Conservation (phyloP, 2,329 filamentous ascomycete species). For the Epicoccum sorghinum region DNA sequence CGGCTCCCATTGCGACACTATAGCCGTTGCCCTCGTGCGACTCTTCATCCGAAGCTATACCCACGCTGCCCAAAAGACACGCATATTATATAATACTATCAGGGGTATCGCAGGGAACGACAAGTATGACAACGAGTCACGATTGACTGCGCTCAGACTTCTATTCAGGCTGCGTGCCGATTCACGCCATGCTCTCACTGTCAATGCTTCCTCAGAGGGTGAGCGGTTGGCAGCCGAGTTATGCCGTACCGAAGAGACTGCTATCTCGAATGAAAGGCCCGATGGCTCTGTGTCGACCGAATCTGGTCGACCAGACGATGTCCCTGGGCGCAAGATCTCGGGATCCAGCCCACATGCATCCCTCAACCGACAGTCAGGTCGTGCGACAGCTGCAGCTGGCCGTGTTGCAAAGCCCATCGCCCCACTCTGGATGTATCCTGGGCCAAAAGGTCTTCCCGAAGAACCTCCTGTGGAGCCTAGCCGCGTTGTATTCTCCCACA, state of each 20-base stretch:
- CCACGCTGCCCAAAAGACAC: conserved; percentile 67
- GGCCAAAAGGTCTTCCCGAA: conserved; percentile 60
- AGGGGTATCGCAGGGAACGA: conserved; percentile 41
- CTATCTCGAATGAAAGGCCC: conserved; percentile 51
- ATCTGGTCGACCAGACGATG: conserved; percentile 34
- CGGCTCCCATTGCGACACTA: conserved; percentile 70
- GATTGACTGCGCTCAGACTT: conserved; percentile 46
- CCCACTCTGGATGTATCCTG: conserved; percentile 64
- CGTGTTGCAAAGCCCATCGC: conserved; percentile 42
- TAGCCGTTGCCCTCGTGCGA: conserved; percentile 71
- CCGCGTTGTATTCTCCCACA: conserved; percentile 57
- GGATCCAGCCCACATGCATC: conserved; percentile 42
- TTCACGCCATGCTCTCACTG: conserved; percentile 75
- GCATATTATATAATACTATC: conserved; percentile 50
- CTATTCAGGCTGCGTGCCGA: conserved; percentile 85
- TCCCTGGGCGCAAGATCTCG: conserved; percentile 34
- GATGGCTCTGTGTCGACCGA: conserved; percentile 46
- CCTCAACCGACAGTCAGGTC: conserved; percentile 37
- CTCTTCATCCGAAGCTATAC: conserved; percentile 79
- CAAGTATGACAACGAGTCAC: conserved; percentile 44
- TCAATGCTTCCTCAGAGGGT: conserved; percentile 73
- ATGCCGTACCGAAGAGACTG: conserved; percentile 65
- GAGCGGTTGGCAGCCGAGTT: conserved; percentile 74
- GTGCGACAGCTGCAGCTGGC: conserved; percentile 29
- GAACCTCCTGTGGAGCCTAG: conserved; percentile 57